A percentile compares a stretch with the other conserved stretches of the same genome.
phyloP scores from a whole-genome alignment of 106 monocot genomes.

The Dendrobium nobile region DNA sequence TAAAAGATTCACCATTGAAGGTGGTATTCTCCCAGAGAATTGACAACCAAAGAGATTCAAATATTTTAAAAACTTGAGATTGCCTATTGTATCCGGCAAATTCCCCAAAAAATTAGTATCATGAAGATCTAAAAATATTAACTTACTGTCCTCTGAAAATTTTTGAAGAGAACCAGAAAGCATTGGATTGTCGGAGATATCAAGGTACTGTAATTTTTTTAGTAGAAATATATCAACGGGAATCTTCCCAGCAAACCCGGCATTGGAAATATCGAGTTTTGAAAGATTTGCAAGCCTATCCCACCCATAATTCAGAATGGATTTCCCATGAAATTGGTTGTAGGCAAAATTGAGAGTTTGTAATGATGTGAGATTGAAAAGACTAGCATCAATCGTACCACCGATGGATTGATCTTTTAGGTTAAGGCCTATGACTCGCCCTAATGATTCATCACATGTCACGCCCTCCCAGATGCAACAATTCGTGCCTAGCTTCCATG shows the following conservation, averaged over 20 bases:
- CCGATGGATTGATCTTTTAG: too few relatives aligned
- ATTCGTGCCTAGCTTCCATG: too few relatives aligned
- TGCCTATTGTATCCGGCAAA: conserved; percentile 19
- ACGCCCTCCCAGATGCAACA: too few relatives aligned
- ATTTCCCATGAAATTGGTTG: conserved; percentile 7
- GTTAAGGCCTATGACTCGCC: conserved; percentile 24
- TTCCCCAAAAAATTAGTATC: conserved; percentile 30
- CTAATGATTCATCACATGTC: background rate
- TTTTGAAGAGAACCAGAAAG: conserved; percentile 34
- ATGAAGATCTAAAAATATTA: conserved; percentile 22
- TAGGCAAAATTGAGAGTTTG: conserved; percentile 22
- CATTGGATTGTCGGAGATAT: conserved; percentile 36
- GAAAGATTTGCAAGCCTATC: conserved; percentile 8
- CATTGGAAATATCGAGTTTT: conserved; percentile 35
- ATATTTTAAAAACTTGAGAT: conserved; percentile 18
- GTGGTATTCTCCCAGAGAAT: conserved; percentile 42
- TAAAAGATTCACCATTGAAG: conserved; percentile 25
- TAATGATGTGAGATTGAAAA: conserved; percentile 17
- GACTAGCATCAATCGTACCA: conserved; percentile 7
- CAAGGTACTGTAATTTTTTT: conserved; percentile 21
- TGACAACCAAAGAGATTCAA: conserved; percentile 21
- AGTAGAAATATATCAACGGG: conserved; percentile 21
- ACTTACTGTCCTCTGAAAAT: conserved; percentile 8
- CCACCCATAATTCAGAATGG: background rate
- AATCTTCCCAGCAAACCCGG: conserved; percentile 33